These are phyloP conservation scores for Tubosaeta brunneosetosa DNA, from an alignment of 768 basidiomycete genomes.

Conservation along the genomic window DNA sequence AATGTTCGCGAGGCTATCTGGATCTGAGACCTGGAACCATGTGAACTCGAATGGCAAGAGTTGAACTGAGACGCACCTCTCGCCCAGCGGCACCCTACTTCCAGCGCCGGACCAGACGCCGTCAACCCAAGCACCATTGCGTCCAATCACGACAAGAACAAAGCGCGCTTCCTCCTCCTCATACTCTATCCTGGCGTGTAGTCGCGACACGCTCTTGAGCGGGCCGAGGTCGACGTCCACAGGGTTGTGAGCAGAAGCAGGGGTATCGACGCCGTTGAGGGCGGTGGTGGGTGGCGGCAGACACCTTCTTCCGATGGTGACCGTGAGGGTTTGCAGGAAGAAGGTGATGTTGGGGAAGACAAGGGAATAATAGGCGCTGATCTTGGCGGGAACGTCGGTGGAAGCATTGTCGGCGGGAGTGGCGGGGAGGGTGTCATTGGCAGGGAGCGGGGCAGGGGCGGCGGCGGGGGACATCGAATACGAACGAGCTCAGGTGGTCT, in stretches of 20 bases:
- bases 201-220: conserved; percentile 93
- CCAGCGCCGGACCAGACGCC: conserved; percentile 93
- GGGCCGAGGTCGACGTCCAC: conserved; percentile 93
- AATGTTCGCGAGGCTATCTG: conserved; percentile 98
- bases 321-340: conserved; percentile 92
- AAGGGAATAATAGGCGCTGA: conserved; percentile 89
- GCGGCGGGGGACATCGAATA: conserved; percentile 24
- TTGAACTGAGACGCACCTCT: conserved; percentile 51
- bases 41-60: conserved; percentile 2
- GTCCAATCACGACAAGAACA: conserved; percentile 85
- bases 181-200: conserved; percentile 94
- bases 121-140: conserved; percentile 98
- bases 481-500: conserved; percentile 4
- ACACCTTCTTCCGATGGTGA: conserved; percentile 91
- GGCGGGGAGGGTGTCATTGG: conserved; percentile 6
- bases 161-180: conserved; percentile 88
- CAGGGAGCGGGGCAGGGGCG: conserved; percentile 1
- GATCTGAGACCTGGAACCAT: conserved; percentile 70
- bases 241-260: conserved; percentile 30
- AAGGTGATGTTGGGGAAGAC: conserved; percentile 94
- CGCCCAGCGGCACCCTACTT: conserved; percentile 76
- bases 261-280: conserved; percentile 43
- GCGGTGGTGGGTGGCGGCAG: conserved; percentile 55
- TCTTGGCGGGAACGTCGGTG: conserved; percentile 56
- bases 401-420: conserved; percentile 3